phyloP scores from a whole-genome alignment of 345 rosid species.

The Hypericum perforatum region DNA sequence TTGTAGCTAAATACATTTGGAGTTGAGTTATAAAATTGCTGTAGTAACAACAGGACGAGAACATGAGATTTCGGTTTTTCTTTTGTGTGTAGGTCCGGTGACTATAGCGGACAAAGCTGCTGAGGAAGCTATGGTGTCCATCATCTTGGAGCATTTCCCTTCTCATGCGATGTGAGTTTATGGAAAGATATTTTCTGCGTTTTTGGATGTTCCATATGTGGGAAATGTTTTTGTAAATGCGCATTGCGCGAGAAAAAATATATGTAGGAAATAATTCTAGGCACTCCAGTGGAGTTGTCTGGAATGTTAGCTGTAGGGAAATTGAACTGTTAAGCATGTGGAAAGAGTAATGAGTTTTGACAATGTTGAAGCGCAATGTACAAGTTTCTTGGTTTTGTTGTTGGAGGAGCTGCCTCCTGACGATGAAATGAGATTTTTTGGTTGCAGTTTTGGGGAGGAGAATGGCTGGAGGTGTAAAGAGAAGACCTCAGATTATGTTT shows the following conservation, averaged over 20 bases:
- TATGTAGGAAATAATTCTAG: too few relatives aligned
- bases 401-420: slow-evolving; percentile 3
- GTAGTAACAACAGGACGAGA: too few relatives aligned
- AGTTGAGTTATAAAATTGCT: background rate
- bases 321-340: background rate
- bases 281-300: too few relatives aligned
- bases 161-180: slow-evolving; percentile 79
- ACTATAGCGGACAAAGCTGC: slow-evolving; percentile 90
- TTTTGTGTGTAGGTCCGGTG: slow-evolving; percentile 58
- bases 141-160: slow-evolving; percentile 63
- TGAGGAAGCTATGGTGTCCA: slow-evolving; percentile 80
- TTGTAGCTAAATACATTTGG: background rate
- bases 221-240: too few relatives aligned
- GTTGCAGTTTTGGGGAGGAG: slow-evolving; percentile 86
- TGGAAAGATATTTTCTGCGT: too few relatives aligned
- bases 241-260: too few relatives aligned
- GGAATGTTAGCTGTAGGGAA: too few relatives aligned
- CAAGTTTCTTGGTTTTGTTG: slow-evolving; percentile 2
- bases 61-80: too few relatives aligned
- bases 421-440: slow-evolving; percentile 11
- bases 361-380: too few relatives aligned
- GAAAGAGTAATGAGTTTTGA: slow-evolving; percentile 2
- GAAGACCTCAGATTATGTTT: slow-evolving; percentile 73
- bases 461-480: slow-evolving; percentile 88
- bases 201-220: too few relatives aligned